These are phyloP conservation scores for Chaetomium cochliodes DNA, from an alignment of 495 filamentous ascomycete genomes.

Conservation along the genomic window DNA sequence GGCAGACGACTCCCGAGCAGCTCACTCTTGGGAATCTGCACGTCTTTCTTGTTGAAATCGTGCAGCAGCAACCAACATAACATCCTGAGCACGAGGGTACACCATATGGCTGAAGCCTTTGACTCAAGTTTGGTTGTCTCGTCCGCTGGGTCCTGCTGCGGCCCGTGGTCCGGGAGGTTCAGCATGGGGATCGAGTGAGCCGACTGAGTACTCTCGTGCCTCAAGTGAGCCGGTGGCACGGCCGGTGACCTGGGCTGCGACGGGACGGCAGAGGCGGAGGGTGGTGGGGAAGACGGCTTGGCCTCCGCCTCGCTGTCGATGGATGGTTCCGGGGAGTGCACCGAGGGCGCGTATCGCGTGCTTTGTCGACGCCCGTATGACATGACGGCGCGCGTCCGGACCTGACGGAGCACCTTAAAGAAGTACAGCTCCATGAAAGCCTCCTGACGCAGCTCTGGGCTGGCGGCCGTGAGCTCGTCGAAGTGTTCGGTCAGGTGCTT, in stretches of 20 bases:
- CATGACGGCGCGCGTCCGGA: slow-evolving; percentile 31
- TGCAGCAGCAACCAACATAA: slow-evolving; percentile 53
- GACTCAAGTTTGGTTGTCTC: slow-evolving; percentile 21
- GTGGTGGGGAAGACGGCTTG: slow-evolving; percentile 3
- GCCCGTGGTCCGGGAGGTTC: neutral
- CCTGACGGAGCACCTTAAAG: slow-evolving; percentile 35
- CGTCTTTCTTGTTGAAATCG: slow-evolving; percentile 51
- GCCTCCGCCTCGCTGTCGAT: slow-evolving; percentile 20
- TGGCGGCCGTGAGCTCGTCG: slow-evolving; percentile 38
- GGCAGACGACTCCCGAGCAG: slow-evolving; percentile 50
- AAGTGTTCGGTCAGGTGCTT: slow-evolving; percentile 23
- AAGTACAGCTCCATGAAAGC: slow-evolving; percentile 47
- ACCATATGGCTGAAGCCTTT: slow-evolving; percentile 42
- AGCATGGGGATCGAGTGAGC: slow-evolving; percentile 21
- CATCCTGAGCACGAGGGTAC: slow-evolving; percentile 51
- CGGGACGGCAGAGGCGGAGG: no score
- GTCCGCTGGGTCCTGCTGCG: neutral
- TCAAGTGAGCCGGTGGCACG: neutral
- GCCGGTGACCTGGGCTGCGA: no score
- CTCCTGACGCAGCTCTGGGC: slow-evolving; percentile 42
- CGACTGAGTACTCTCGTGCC: slow-evolving; percentile 20
- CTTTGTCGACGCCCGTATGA: slow-evolving; percentile 26
- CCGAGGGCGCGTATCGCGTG: slow-evolving; percentile 29
- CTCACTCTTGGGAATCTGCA: slow-evolving; percentile 48
- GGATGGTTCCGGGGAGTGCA: slow-evolving; percentile 15